Evolutionary conservation across 371 early-diverging fungal species (phyloP), one percentile per base, ranked within the genome.

Genomic region (Zopfochytrium polystomum): DNA sequence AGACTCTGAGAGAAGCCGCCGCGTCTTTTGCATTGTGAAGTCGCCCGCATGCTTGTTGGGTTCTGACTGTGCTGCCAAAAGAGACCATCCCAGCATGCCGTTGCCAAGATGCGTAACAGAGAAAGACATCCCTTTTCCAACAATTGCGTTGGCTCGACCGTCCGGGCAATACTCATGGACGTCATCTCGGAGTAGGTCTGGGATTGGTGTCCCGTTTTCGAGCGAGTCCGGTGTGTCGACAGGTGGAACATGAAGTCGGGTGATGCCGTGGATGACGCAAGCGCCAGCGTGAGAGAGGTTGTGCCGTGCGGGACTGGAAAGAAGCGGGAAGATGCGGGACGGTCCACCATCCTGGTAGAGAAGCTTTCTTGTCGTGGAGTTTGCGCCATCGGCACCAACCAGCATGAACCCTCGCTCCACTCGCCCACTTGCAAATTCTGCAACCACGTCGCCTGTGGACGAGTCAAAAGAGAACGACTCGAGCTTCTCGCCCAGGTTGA

Each of bases 301-400:
- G 4, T 46, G 29, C 11, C 67, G 38, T 27, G 58, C 55, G 3
- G 53, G 26, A 31, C 47, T 27, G 38, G 50, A 43, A 13, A 51
- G 43, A n/a, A n/a, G n/a, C n/a, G n/a, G n/a, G n/a, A n/a, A n/a
- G n/a, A n/a, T n/a, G n/a, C n/a, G n/a, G n/a, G n/a, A n/a, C n/a
- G n/a, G n/a, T n/a, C n/a, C n/a, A n/a, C n/a, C n/a, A 13, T 42
- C 44, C 45, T 42, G 31, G 35, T 62, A 53, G 32, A 79, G 34
- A 27, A 77, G 62, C 7, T 63, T 63, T n/a, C 77, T 46, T 25
- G 76, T 74, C 46, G 55, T 70, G 33, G 77, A 77, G 30, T 75
- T 32, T 11, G 63, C 43, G 11, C 80, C 80, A 50, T 80, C 80
- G 6, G 76, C 75, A 38, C 80, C 80, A 52, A 80, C 61, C 15